A percentile compares a stretch with the other conserved stretches of the same genome.
Evolutionary conservation across 345 rosid genomes (phyloP).

Genomic region (Isatis tinctoria): DNA sequence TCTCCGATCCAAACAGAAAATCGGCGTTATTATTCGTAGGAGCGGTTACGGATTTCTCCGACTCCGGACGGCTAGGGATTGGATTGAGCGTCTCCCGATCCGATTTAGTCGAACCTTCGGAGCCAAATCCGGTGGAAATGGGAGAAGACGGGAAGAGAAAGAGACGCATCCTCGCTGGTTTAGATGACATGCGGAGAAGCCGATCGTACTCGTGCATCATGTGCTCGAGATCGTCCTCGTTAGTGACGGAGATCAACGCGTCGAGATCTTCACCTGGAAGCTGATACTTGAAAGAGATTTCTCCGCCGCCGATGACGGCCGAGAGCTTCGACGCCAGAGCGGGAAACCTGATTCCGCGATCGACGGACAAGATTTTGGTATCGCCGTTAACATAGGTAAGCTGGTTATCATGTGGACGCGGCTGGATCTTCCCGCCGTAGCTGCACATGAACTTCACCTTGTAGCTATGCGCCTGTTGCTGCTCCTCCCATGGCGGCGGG

Average conservation of each 20-base stretch:
- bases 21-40: conserved; percentile 44
- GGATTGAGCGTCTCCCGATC: conserved; percentile 72
- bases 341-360: conserved; percentile 57
- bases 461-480: conserved; percentile 38
- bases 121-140: conserved; percentile 36
- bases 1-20: conserved; percentile 72
- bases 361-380: conserved; percentile 83
- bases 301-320: conserved; percentile 45
- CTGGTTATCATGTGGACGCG: conserved; percentile 94
- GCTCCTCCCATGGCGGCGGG: conserved; percentile 78
- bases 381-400: conserved; percentile 83
- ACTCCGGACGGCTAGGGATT: conserved; percentile 37
- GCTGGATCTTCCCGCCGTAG: conserved; percentile 95
- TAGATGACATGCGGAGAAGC: conserved; percentile 52
- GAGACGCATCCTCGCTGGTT: conserved; percentile 84
- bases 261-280: conserved; percentile 95
- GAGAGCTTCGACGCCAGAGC: conserved; percentile 55
- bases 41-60: conserved; percentile 33
- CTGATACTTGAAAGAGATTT: conserved; percentile 85
- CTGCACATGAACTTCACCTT: conserved; percentile 87
- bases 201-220: conserved; percentile 96
- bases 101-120: conserved; percentile 54
- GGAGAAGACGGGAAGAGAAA: conserved; percentile 59
- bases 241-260: conserved; percentile 84
- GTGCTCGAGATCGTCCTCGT: conserved; percentile 89